Evolutionary conservation across 176 grass and related monocot species (phyloP), one percentile per base, ranked within the genome.

Genomic region (Ensete glaucum): DNA sequence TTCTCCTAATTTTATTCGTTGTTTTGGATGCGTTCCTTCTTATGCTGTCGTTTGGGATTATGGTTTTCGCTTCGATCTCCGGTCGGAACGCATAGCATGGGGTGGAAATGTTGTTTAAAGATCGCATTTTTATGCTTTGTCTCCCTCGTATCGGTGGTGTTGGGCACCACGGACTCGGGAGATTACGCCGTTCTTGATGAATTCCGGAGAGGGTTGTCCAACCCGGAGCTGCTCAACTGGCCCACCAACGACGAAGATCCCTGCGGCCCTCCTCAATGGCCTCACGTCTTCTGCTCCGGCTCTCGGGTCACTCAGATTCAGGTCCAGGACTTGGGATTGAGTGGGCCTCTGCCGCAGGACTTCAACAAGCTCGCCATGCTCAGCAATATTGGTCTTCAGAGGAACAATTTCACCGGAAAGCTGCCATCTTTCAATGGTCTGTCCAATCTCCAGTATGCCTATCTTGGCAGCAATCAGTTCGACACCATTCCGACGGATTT

Each of bases 111-210:
- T 1, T 54, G 22, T 22, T 24, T 73, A 9, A 26, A 54, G 21
- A 73, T 73, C 71, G 50, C 52, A 26, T 2, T 26, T 73, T 73
- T 73, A 25, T 53, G 3, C 15, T 25, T 11, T 0, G 9, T 48
- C 22, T 7, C 9, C 74, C 3, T 15, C 67, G 0, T 1, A 21
- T 17, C 0, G 27, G 23, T 2, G 55, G 34, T 34, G 2, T 54
- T 60, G 11, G 67, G 73, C 1, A 51, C 69, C 12, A 86, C 87
- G 11, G 50, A 94, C 83, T 81, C 78, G 9, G 52, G 21, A 11
- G 95, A 99, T 84, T 86, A 81, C 6, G 70, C 86, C 0, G 81
- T 91, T 1, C 95, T 99, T 7, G 1, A 82, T 0, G 80, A 86
- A 52, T 64, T 99, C 16, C 82, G 80, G 1, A 64, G 76, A 67